These are phyloP conservation scores for Rosa rugosa DNA, from an alignment of 306 rosid species.

Conservation along the genomic window DNA sequence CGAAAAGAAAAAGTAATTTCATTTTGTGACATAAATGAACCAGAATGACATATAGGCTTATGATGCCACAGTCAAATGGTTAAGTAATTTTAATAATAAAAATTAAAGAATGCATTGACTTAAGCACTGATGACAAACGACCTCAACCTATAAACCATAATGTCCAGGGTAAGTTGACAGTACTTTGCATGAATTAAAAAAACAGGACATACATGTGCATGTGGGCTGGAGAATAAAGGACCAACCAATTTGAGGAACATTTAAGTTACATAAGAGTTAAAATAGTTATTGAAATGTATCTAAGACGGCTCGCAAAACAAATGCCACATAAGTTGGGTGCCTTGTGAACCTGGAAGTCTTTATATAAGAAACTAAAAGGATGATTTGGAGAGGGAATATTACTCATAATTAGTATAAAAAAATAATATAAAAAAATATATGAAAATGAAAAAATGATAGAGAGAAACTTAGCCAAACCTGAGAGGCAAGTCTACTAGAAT, in stretches of 20 bases:
- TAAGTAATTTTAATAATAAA: background rate
- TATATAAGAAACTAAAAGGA: background rate
- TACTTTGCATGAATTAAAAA: background rate
- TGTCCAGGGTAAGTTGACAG: background rate
- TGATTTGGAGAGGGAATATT: background rate
- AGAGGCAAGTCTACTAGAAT: conserved; percentile 92
- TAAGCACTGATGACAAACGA: background rate
- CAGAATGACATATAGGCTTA: background rate
- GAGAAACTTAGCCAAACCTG: conserved; percentile 55
- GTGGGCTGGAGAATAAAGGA: background rate
- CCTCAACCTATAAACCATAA: background rate
- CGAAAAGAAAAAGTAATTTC: background rate
- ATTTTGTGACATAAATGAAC: background rate
- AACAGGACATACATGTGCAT: background rate
- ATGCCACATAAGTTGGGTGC: background rate
- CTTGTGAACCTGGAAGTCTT: background rate
- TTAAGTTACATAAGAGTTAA: background rate
- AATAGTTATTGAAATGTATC: background rate
- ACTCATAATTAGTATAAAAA: conserved; percentile 5
- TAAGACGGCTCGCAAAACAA: background rate
- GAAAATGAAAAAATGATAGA: conserved; percentile 20
- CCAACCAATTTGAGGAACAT: background rate
- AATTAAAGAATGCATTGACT: background rate
- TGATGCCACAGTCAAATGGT: background rate
- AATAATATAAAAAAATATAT: background rate